Evolutionary conservation across 129 eudicot species (phyloP), one percentile per base, ranked within the genome.

Genomic region (Mikania micrantha): DNA sequence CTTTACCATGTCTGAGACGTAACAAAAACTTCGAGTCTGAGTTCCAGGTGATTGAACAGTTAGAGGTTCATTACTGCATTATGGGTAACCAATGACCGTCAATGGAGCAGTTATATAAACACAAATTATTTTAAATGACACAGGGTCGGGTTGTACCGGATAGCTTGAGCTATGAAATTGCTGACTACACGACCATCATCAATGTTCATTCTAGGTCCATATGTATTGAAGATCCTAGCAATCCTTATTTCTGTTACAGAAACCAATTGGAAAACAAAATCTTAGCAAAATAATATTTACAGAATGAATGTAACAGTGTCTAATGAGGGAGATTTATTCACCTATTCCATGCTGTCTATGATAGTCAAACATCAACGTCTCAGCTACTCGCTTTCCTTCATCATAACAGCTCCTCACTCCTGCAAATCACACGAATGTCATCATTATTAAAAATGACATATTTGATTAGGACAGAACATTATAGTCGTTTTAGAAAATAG

Each of bases 31-130:
- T 48, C 98, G 83, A 63, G 98, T 93, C 72, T 93, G 98, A 17
- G 96, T 88, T 41, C 98, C 98, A 53, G 98, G 98, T 45, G 87
- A 71, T 75, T 93, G 98, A 78, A 93, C 98, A 15, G 98, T 93
- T 74, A 93, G 63, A 16, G 96, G 76, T 29, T 93, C 96, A 42
- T 84, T 81, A 15, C 98, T 93, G 88, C 70, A 74, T 47, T 10
- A 61, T 10, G 8, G 22, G 5, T 36, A 19, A 35, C 16, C 11
- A 53, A 56, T 21, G 35, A 35, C 36, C 5, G 56, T 1, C 19
- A 25, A 27, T 36, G 38, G 16, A 11, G 57, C 44, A 61, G 31
- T 12, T n/a, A 34, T 40, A 12, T 50, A 44, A 57, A 29, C 69
- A 22, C 4, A 7, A n/a, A 7, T 35, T 9, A 31, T 10, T 3